Conservation (phyloP, 148 eudicot species). For the Diospyros kaki region DNA sequence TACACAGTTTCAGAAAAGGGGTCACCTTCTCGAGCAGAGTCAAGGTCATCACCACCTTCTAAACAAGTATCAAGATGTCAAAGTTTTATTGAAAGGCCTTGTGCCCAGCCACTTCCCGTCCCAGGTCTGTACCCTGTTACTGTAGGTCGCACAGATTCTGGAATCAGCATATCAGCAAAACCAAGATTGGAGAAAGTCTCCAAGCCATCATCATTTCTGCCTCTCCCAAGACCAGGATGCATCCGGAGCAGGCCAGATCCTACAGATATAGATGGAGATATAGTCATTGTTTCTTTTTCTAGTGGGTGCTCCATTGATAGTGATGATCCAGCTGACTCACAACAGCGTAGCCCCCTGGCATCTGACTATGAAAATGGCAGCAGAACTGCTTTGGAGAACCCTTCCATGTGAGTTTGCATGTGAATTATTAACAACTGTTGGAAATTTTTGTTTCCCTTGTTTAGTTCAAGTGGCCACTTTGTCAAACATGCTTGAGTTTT, state of each 20-base stretch:
- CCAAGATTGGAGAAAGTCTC: slow-evolving; percentile 53
- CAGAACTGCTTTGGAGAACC: slow-evolving; percentile 64
- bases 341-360: slow-evolving; percentile 63
- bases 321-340: slow-evolving; percentile 77
- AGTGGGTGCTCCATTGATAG: slow-evolving; percentile 79
- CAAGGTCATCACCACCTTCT: slow-evolving; percentile 83
- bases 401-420: slow-evolving; percentile 58
- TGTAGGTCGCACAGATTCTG: slow-evolving; percentile 72
- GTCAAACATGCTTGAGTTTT: slow-evolving; percentile 1
- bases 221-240: slow-evolving; percentile 79
- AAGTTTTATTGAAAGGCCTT: slow-evolving; percentile 80
- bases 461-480: not conserved
- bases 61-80: slow-evolving; percentile 86
- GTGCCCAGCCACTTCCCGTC: slow-evolving; percentile 85
- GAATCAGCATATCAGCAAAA: slow-evolving; percentile 54
- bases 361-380: slow-evolving; percentile 68
- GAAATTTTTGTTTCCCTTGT: not conserved
- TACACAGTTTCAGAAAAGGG: slow-evolving; percentile 72
- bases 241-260: slow-evolving; percentile 63
- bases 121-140: slow-evolving; percentile 53
- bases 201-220: slow-evolving; percentile 60
- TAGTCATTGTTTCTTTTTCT: slow-evolving; percentile 60
- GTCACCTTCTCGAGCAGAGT: slow-evolving; percentile 57
- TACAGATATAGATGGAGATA: slow-evolving; percentile 65
- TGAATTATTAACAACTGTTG: not conserved